Evolutionary conservation across 257 asterid species (phyloP), one percentile per base, ranked within the genome.

Genomic region (Verbascum thapsus): DNA sequence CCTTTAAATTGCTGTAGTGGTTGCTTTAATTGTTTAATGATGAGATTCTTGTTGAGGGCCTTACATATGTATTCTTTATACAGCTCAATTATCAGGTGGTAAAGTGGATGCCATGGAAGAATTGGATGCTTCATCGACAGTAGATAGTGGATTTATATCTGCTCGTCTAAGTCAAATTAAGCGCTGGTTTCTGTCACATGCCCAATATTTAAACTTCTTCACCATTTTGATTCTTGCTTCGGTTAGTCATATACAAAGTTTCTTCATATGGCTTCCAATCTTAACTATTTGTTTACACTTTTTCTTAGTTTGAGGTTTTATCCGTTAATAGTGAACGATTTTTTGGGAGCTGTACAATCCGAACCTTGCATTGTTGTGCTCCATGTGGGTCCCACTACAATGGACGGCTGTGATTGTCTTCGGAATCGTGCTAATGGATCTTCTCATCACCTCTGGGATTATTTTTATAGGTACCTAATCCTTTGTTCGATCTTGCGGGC

Each of bases 401-500:
- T 26, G 32, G 32, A 26, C 3, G 32, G 32, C 5, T 26, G 32
- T 26, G 32, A 26, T 26, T 26, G 32, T 26, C 32, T 26, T 5
- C 5, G 32, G 5, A 26, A 2, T 26, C 32, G 32, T 38, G 50
- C 52, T 50, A 3, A 40, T 43, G 0, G 22, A 16, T 55, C 16
- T 51, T 44, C 35, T 39, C 19, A 61, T 32, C 50, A 13, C 6
- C 12, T 1, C 5, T 54, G 40, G 9, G 61, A 65, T 37, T 66
- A 52, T 58, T 66, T n/a, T 58, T 67, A 51, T 70, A 91, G 98
- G 87, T 91, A 19, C 98, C 98, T 11, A 91, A 91, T 80, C 98
- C 98, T 53, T 66, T 91, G 64, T 91, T 91, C 80, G 98, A 91
- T 76, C 95, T 91, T 53, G 98, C 98, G 38, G 98, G 98, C 64